A percentile compares a stretch with the other conserved stretches of the same genome.
Evolutionary conservation across 2,329 filamentous ascomycete genomes (phyloP).

Genomic region (Chaetomiaceae sp.): DNA sequence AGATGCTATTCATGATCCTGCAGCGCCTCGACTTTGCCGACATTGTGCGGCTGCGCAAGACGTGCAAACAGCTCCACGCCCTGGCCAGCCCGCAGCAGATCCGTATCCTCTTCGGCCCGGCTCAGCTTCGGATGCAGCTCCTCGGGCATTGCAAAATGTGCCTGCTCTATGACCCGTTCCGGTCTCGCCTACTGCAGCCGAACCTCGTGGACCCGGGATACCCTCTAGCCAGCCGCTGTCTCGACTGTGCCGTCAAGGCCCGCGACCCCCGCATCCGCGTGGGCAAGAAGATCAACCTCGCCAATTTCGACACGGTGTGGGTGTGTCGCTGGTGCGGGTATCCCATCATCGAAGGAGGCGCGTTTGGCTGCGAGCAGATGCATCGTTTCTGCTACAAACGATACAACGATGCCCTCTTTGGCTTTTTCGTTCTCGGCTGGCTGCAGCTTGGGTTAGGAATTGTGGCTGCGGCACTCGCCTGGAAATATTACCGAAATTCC

Average conservation of each 20-base stretch:
- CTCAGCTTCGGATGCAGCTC: slow-evolving; percentile 29
- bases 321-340: slow-evolving; percentile 44
- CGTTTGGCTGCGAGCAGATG: slow-evolving; percentile 38
- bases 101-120: slow-evolving; percentile 35
- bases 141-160: slow-evolving; percentile 40
- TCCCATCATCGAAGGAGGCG: slow-evolving; percentile 33
- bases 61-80: slow-evolving; percentile 36
- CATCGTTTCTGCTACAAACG: slow-evolving; percentile 37
- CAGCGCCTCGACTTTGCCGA: slow-evolving; percentile 40
- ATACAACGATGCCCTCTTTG: slow-evolving; percentile 37
- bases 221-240: slow-evolving; percentile 39
- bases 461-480: slow-evolving; percentile 36
- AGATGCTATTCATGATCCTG: slow-evolving; percentile 41
- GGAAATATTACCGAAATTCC: slow-evolving; percentile 34
- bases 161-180: slow-evolving; percentile 33
- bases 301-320: slow-evolving; percentile 33
- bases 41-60: slow-evolving; percentile 40
- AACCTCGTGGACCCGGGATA: slow-evolving; percentile 31
- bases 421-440: slow-evolving; percentile 38
- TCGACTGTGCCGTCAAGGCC: slow-evolving; percentile 36
- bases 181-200: slow-evolving; percentile 33
- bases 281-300: slow-evolving; percentile 37
- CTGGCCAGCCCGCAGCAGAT: slow-evolving; percentile 36
- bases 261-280: slow-evolving; percentile 36
- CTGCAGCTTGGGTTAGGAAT: slow-evolving; percentile 36